Evolutionary conservation across 495 filamentous ascomycete genomes (phyloP), one percentile per base, ranked within the genome.

Genomic region (Penicillium ochrochloron): DNA sequence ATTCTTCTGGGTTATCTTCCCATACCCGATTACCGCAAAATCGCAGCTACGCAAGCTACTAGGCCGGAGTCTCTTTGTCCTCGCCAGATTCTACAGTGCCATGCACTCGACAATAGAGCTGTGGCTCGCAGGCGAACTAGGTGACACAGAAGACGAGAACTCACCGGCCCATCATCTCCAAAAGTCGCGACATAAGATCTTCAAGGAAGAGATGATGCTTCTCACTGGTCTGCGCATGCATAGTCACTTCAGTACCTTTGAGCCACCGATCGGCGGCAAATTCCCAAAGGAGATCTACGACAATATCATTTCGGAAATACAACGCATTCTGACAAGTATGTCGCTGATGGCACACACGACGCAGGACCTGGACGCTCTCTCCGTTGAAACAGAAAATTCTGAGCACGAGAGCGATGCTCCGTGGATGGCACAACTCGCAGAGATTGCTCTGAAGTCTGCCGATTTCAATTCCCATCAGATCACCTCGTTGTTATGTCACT

Each of bases 1-100:
- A 14, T 92, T 91, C 66, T 81, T 93, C 66, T 93, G 90, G 88
- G 91, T 90, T 0, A 84, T 93, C 62, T 89, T 93, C 70, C 91
- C 90, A 0, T 90, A 86, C 57, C 90, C 90, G 0, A 80, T 91
- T 37, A 88, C 87, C 0, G 89, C 92, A 17, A 85, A 91, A 29
- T 88, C 86, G 1, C 83, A 85, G 68, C 77, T 93, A 1, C 82
- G 91, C 2, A 82, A 85, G 60, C 84, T 87, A 35, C 79, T 93
- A 0, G 89, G 89, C 4, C 80, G 80, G 7, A 84, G 88, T 5
- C 76, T 93, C 0, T 91, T 92, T 67, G 81, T 92, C 0, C 80
- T 92, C 5, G 90, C 91, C 19, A 87, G 88, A 63, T 90, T 88
- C 70, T 92, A 92, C 64, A 85, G 84, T 39, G 83, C 86, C 57